Conservation (phyloP, 805 yeast species). For the Metschnikowia proteae region DNA sequence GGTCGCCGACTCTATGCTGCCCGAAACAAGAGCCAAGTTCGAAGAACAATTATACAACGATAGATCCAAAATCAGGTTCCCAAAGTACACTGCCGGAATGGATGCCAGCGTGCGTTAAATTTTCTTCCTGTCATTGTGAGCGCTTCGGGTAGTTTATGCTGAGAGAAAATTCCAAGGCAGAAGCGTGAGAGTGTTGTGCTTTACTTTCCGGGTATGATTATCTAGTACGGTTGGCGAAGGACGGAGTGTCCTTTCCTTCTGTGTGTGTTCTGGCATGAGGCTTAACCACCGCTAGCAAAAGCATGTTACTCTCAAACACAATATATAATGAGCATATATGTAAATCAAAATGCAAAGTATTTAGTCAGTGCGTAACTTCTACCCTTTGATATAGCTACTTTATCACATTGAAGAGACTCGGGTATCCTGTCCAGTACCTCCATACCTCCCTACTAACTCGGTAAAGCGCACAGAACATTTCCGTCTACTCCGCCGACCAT, state of each 20-base stretch:
- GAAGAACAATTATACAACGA: slow-evolving; percentile 43
- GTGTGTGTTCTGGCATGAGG: background rate
- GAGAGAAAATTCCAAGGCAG: background rate
- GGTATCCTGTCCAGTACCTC: background rate
- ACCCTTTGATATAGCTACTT: background rate
- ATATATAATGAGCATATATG: slow-evolving; percentile 1
- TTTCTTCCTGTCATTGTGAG: background rate
- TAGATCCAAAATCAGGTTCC: slow-evolving; percentile 43
- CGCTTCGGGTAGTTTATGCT: background rate
- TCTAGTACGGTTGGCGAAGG: background rate
- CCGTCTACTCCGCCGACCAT: background rate
- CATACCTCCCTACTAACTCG: slow-evolving; percentile 1
- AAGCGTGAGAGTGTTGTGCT: background rate
- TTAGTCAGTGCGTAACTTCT: background rate
- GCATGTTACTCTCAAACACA: background rate
- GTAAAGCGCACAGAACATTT: slow-evolving; percentile 1
- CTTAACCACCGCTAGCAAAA: background rate
- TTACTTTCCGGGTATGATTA: background rate
- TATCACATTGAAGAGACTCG: background rate
- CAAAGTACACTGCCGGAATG: slow-evolving; percentile 39
- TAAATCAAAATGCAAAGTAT: background rate
- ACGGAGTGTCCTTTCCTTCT: background rate
- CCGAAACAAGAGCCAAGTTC: slow-evolving; percentile 37
- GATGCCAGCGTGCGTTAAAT: slow-evolving; percentile 28
- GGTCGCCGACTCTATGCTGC: slow-evolving; percentile 41